Evolutionary conservation across 768 basidiomycete species (phyloP).

Genomic region (Aureoboletus auriporus): DNA sequence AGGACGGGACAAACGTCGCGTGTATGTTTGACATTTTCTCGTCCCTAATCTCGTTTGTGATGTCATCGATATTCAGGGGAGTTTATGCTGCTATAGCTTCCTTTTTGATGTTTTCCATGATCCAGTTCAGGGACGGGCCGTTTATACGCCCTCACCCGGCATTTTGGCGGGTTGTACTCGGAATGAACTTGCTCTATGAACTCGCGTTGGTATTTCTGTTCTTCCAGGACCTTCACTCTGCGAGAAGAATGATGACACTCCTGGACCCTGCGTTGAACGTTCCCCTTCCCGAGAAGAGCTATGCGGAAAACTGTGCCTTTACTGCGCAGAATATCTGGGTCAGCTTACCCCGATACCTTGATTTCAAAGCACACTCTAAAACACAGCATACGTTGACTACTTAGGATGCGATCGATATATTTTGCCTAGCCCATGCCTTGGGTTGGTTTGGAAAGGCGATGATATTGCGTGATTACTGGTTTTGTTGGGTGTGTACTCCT

Average conservation of each 20-base stretch:
- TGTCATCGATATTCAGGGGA: constrained; percentile 45
- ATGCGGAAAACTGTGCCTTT: constrained; percentile 76
- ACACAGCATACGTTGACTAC: not conserved
- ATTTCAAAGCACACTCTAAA: not conserved
- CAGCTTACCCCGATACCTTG: constrained; percentile 11
- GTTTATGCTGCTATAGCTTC: constrained; percentile 69
- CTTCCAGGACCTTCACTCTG: constrained; percentile 79
- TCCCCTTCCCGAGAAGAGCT: constrained; percentile 79
- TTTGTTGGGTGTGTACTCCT: constrained; percentile 69
- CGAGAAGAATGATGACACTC: constrained; percentile 72
- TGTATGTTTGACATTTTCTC: constrained; percentile 44
- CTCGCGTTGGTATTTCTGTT: constrained; percentile 78
- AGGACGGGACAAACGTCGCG: constrained; percentile 73
- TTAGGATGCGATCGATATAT: constrained; percentile 80
- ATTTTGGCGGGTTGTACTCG: constrained; percentile 78
- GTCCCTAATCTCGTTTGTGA: constrained; percentile 2
- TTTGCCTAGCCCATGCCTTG: constrained; percentile 79
- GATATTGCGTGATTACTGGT: constrained; percentile 90
- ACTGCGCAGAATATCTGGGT: constrained; percentile 67
- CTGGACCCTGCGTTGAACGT: constrained; percentile 70
- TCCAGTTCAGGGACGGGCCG: constrained; percentile 88
- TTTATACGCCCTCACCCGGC: constrained; percentile 87
- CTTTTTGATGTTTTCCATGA: constrained; percentile 78
- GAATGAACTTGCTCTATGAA: constrained; percentile 81
- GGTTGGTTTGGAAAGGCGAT: constrained; percentile 93